phyloP scores from a whole-genome alignment of 2,329 filamentous ascomycete species.

The Microdochium paspali region DNA sequence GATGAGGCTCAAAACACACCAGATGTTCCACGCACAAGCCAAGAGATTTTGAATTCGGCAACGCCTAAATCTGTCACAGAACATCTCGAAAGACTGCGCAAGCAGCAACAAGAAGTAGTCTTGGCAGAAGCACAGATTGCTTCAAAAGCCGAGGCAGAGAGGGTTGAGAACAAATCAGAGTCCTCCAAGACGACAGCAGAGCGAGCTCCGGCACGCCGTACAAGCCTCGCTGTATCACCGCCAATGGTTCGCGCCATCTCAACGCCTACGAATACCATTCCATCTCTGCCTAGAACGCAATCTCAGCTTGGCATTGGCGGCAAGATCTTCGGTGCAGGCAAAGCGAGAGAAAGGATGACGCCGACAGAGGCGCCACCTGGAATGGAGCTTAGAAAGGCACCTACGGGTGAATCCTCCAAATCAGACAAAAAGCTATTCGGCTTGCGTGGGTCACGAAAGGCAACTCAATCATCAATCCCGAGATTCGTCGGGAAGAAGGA shows the following conservation, averaged over 20 bases:
- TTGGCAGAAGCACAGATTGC: constrained; percentile 17
- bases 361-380: constrained; percentile 14
- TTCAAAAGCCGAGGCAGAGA: constrained; percentile 11
- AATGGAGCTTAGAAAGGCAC: constrained; percentile 19
- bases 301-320: constrained; percentile 29
- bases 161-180: constrained; percentile 6
- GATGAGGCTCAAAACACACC: not conserved
- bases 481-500: constrained; percentile 71
- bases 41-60: not conserved
- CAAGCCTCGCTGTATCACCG: constrained; percentile 35
- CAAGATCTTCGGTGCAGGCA: constrained; percentile 19
- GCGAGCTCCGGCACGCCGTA: constrained; percentile 31
- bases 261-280: constrained; percentile 30
- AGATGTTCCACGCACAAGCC: constrained; percentile 1
- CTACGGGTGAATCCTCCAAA: constrained; percentile 32
- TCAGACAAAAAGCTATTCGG: constrained; percentile 61
- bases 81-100: constrained; percentile 31
- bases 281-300: constrained; percentile 34
- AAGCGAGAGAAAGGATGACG: constrained; percentile 17
- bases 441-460: constrained; percentile 57
- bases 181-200: constrained; percentile 17
- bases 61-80: constrained; percentile 16
- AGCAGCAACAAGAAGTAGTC: constrained; percentile 31
- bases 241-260: constrained; percentile 45
- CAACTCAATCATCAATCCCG: constrained; percentile 69